Percentiles rank a stretch among this genome's conserved stretches.
These are phyloP conservation scores for Trametes gibbosa DNA, from an alignment of 768 basidiomycete species.

Conservation along the genomic window DNA sequence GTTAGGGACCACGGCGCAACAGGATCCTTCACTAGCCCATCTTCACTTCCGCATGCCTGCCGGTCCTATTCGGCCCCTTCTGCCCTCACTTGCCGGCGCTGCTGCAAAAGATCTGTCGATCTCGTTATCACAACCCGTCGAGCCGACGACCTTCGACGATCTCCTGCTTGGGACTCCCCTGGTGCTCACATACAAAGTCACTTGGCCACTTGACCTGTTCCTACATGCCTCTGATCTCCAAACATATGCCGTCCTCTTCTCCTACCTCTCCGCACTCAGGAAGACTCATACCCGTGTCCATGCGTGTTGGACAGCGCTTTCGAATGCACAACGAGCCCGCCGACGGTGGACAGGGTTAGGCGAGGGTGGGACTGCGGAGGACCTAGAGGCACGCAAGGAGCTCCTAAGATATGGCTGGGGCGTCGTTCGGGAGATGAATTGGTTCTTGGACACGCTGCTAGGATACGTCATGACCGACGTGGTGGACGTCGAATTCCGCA, in stretches of 20 bases:
- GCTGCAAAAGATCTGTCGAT: constrained; percentile 36
- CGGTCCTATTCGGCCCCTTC: constrained; percentile 77
- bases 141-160: constrained; percentile 60
- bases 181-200: constrained; percentile 62
- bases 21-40: constrained; percentile 71
- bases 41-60: constrained; percentile 76
- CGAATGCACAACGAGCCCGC: constrained; percentile 80
- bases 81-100: constrained; percentile 60
- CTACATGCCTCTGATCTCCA: constrained; percentile 72
- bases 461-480: constrained; percentile 91
- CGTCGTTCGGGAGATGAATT: constrained; percentile 82
- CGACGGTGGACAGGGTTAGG: constrained; percentile 84
- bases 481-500: constrained; percentile 77
- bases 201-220: constrained; percentile 91
- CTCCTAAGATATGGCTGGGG: constrained; percentile 85
- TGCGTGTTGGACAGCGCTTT: constrained; percentile 80
- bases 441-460: constrained; percentile 83
- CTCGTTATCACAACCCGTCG: constrained; percentile 37
- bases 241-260: constrained; percentile 74
- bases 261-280: constrained; percentile 79
- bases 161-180: constrained; percentile 79
- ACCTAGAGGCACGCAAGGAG: constrained; percentile 58
- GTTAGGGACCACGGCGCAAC: constrained; percentile 83
- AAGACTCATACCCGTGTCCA: constrained; percentile 82
- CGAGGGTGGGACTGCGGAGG: constrained; percentile 80